Conservation (phyloP, 169 alveolate genomes). For the Plasmodium cynomolgi region DNA sequence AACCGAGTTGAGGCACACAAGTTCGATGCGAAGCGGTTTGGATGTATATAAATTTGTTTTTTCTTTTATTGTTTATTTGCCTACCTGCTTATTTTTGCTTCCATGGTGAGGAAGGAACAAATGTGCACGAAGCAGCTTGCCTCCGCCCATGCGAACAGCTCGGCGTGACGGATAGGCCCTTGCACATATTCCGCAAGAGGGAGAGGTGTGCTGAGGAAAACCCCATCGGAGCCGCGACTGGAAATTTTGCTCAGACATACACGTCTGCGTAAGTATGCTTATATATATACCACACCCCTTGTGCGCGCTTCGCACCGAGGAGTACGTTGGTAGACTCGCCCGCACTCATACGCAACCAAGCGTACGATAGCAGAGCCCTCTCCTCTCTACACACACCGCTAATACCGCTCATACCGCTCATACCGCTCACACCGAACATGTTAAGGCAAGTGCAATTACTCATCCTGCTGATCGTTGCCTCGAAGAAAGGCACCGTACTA, state of each 20-base stretch:
- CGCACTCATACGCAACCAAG: background rate
- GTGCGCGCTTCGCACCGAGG: background rate
- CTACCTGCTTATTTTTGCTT: background rate
- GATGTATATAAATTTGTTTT: background rate
- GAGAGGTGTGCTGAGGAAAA: background rate
- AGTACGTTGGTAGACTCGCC: background rate
- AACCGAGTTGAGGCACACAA: background rate
- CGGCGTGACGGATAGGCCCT: background rate
- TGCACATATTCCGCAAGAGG: background rate
- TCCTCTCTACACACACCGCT: background rate
- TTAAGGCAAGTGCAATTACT: background rate
- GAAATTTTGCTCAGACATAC: background rate
- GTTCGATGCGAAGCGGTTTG: background rate
- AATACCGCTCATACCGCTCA: background rate
- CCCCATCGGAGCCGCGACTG: background rate
- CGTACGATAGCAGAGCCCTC: background rate
- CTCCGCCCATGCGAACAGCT: background rate
- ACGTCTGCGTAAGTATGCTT: background rate
- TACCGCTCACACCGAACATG: constrained; percentile 1
- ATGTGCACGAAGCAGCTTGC: background rate
- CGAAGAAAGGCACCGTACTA: background rate
- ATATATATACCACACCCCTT: background rate
- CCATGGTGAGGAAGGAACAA: background rate
- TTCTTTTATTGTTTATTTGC: background rate
- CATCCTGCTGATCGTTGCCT: background rate